Percentiles rank a stretch among this genome's conserved stretches.
Conservation (phyloP, 345 rosid species). For the Hibiscus trionum region DNA sequence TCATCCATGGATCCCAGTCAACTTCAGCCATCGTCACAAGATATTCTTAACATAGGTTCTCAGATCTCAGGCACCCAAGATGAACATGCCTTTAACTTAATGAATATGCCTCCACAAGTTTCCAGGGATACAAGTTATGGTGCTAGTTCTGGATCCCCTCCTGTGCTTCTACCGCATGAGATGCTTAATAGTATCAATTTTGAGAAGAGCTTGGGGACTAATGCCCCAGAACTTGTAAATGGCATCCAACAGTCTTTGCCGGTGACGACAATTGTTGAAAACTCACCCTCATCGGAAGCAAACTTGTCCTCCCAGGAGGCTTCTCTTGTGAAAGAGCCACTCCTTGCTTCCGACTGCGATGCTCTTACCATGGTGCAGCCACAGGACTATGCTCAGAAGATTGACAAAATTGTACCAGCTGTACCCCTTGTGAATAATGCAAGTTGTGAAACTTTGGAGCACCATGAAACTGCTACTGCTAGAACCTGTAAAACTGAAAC, state of each 20-base stretch:
- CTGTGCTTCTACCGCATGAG: constrained; percentile 43
- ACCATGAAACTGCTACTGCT: constrained; percentile 16
- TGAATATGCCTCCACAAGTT: constrained; percentile 37
- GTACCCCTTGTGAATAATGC: constrained; percentile 8
- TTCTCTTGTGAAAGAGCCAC: constrained; percentile 25
- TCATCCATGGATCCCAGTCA: constrained; percentile 37
- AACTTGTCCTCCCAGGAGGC: constrained; percentile 23
- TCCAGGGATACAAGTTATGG: constrained; percentile 28
- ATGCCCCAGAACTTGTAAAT: constrained; percentile 26
- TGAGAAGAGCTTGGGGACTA: constrained; percentile 30
- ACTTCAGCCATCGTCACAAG: constrained; percentile 44
- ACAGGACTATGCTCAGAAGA: constrained; percentile 21
- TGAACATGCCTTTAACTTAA: constrained; percentile 27
- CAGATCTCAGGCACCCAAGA: constrained; percentile 44
- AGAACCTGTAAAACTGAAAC: constrained; percentile 27
- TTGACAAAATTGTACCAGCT: constrained; percentile 20
- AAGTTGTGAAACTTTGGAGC: constrained; percentile 17
- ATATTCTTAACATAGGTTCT: constrained; percentile 40
- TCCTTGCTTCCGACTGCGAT: constrained; percentile 24
- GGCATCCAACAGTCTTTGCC: constrained; percentile 28
- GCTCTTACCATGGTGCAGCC: constrained; percentile 24
- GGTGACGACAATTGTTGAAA: constrained; percentile 25
- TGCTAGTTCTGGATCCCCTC: constrained; percentile 36
- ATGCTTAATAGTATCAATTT: constrained; percentile 30
- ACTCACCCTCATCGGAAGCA: constrained; percentile 24